Base-by-base conservation (phyloP, 257 asterid species). In the Anisodus tanguticus region DNA sequence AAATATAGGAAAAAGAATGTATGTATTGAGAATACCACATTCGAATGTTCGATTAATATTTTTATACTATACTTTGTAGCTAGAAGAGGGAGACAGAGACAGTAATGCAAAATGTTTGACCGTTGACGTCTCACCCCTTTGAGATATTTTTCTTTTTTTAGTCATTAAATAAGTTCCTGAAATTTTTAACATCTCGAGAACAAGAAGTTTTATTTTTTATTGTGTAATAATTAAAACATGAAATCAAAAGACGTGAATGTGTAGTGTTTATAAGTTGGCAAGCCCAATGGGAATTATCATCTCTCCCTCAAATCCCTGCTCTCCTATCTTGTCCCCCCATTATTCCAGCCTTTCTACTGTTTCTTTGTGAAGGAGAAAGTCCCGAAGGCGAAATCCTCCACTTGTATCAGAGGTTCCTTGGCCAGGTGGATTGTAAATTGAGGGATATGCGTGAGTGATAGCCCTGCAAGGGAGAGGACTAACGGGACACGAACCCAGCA, bases 41-140 rank as follows among this genome's bases (percentile, higher is more conserved):
- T 49, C n/a, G n/a, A n/a, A n/a, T n/a, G n/a, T n/a, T n/a, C 37
- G 12, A 74, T 11, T 74, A 47, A 74, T 76, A 72, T 45, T 72
- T 81, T 26, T 62, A 81, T 62, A 62, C 45, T 45, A 62, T 13
- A 19, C 47, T 17, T 81, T 59, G 84, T 60, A 81, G 59, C 62
- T 86, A 39, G 77, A 89, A 81, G 88, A 85, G 92, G 95, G 94
- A 88, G 94, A 90, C 93, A 87, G 41, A 81, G 72, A 88, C 92
- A 87, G 83, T 82, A 58, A 86, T 81, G 86, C 90, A 31, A 91
- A 82, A 91, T 91, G 89, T 92, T 91, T 90, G 92, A 91, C 91
- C 93, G 83, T 64, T 89, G 90, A 91, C 91, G 82, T 77, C 74
- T 51, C 19, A 49, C 74, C 83, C 49, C 35, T 69, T 81, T 41